These are phyloP conservation scores for Termitomyces sp. DNA, from an alignment of 1,284 basidiomycete genomes.

Conservation along the genomic window DNA sequence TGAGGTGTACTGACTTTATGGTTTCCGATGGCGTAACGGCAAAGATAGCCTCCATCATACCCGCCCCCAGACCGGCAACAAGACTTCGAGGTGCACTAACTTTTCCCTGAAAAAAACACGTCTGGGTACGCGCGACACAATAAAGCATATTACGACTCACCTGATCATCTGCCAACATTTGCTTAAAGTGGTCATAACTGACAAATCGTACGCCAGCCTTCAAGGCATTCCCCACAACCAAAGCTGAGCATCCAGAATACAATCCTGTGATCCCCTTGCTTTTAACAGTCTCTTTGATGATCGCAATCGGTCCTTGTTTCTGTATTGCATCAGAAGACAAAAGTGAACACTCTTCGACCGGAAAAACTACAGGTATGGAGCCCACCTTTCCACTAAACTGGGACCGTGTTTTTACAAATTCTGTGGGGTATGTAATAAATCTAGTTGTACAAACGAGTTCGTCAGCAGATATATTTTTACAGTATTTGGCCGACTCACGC, in stretches of 20 bases:
- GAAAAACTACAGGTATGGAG: neutral
- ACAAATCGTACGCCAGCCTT: conserved; percentile 96
- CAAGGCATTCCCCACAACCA: conserved; percentile 84
- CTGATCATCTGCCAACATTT: conserved; percentile 75
- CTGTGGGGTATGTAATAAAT: conserved; percentile 86
- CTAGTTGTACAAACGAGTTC: conserved; percentile 36
- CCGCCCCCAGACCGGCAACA: conserved; percentile 89
- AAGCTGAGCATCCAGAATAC: conserved; percentile 83
- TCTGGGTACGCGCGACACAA: conserved; percentile 3
- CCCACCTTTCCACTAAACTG: conserved; percentile 75
- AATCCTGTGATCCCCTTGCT: conserved; percentile 73
- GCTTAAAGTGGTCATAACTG: conserved; percentile 93
- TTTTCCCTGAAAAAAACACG: conserved; percentile 63
- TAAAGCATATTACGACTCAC: conserved; percentile 35
- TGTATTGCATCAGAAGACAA: conserved; percentile 20
- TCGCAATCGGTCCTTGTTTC: conserved; percentile 64
- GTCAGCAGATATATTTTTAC: conserved; percentile 25
- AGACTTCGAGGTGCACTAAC: conserved; percentile 82
- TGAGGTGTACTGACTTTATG: conserved; percentile 72
- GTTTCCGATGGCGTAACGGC: conserved; percentile 98
- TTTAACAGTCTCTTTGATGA: conserved; percentile 66
- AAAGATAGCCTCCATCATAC: conserved; percentile 90
- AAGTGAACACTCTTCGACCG: conserved; percentile 5
- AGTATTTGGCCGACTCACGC: conserved; percentile 48
- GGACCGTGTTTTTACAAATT: conserved; percentile 85